Evolutionary conservation across 2,329 filamentous ascomycete species (phyloP), one percentile per base, ranked within the genome.

Genomic region (Verticillium longisporum): DNA sequence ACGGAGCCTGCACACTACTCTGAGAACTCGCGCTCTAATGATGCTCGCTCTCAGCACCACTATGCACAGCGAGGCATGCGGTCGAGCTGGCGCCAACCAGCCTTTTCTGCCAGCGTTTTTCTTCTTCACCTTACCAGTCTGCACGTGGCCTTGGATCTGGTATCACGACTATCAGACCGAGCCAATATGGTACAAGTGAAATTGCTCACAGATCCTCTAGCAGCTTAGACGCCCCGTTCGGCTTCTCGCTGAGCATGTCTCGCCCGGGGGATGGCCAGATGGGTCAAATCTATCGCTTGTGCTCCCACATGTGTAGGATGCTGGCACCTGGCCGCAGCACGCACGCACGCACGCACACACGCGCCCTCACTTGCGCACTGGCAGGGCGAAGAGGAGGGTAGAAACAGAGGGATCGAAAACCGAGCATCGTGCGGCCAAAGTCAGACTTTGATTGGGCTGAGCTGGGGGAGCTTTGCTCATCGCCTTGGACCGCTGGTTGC

Each of bases 371-470:
- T 36, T 13, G 18, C 41, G 41, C 41, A 50, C 41, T 21, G 41
- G 41, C 41, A 50, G 6, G 41, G 18, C 18, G 41, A 50, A 26
- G 18, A 50, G 41, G 41, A n/a, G n/a, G 41, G 41, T 50, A 18
- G 41, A 50, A 50, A 21, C 41, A 26, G 41, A 50, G 41, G 21
- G 41, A 9, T n/a, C 18, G n/a, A 7, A 50, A 18, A 9, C n/a
- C 21, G 41, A 50, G 18, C 41, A 50, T 21, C 15, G 41, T 11
- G 18, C 18, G n/a, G 9, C n/a, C 18, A n/a, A 18, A 10, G 21
- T 50, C 41, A 26, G 4, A 21, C n/a, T 33, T 9, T 58, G 60
- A 65, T 64, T 65, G 60, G 58, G 58, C 33, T 50, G 50, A 18
- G 21, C 37, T 50, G 26, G 26, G 26, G 55, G 26, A 33, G 56